Conservation (phyloP, 345 rosid species). For the Salix exigua region DNA sequence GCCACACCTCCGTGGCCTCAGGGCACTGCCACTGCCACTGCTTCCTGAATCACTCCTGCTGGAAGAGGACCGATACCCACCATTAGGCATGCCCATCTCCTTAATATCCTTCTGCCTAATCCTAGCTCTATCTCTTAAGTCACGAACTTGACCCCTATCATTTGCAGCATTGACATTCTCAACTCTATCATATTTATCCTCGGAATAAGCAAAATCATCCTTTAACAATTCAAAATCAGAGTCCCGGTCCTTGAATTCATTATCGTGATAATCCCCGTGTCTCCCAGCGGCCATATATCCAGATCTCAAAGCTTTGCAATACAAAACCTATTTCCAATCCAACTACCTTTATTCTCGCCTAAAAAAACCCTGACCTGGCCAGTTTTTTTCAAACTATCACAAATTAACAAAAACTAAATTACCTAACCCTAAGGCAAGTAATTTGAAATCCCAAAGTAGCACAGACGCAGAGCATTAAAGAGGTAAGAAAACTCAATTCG, state of each 20-base stretch:
- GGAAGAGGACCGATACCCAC: conserved; percentile 46
- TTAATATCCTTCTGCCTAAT: conserved; percentile 59
- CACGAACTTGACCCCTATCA: conserved; percentile 35
- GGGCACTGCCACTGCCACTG: conserved; percentile 35
- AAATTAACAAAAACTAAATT: neutral
- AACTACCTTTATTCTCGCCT: neutral
- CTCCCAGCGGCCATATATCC: conserved; percentile 79
- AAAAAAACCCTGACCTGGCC: conserved; percentile 2
- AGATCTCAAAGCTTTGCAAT: neutral
- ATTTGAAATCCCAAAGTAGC: conserved; percentile 13
- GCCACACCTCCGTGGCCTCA: conserved; percentile 37
- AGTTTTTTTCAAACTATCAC: neutral
- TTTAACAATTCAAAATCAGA: conserved; percentile 47
- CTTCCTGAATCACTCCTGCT: conserved; percentile 61
- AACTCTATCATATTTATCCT: conserved; percentile 38
- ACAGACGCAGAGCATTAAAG: conserved; percentile 7
- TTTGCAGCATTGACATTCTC: conserved; percentile 42
- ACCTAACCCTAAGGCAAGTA: conserved; percentile 13
- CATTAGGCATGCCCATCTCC: conserved; percentile 64
- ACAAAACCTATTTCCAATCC: conserved; percentile 27
- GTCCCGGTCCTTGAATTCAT: conserved; percentile 59
- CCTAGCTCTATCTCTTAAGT: conserved; percentile 43
- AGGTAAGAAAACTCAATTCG: neutral
- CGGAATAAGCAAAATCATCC: conserved; percentile 42
- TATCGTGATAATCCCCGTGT: conserved; percentile 63